Conservation (phyloP, 805 yeast genomes). For the Saccharomycopsis fermentans region DNA sequence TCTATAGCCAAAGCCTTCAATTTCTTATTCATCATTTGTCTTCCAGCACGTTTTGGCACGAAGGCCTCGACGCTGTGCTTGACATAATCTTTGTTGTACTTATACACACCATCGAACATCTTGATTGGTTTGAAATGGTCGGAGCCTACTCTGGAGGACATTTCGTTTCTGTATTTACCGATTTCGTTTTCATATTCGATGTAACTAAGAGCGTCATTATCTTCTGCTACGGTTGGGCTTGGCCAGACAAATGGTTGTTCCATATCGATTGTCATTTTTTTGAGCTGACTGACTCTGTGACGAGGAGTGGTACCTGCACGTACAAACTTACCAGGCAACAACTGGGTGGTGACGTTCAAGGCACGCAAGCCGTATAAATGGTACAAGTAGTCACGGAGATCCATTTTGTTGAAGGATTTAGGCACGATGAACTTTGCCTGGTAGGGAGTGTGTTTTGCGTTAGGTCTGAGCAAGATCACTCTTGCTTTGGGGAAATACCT, state of each 20-base stretch:
- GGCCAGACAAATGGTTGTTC: conserved; percentile 97
- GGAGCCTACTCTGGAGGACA: conserved; percentile 45
- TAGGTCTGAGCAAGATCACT: conserved; percentile 72
- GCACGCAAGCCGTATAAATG: conserved; percentile 87
- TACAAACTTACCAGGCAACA: conserved; percentile 60
- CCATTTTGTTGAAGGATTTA: conserved; percentile 84
- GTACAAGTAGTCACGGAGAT: conserved; percentile 86
- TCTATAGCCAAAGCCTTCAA: conserved; percentile 25
- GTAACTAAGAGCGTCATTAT: conserved; percentile 29
- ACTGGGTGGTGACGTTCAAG: conserved; percentile 75
- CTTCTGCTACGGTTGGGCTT: conserved; percentile 31
- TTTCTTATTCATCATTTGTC: conserved; percentile 30
- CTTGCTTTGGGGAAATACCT: conserved; percentile 82
- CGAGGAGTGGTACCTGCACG: conserved; percentile 51
- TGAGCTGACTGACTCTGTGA: conserved; percentile 67
- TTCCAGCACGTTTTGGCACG: conserved; percentile 40
- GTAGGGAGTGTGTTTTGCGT: conserved; percentile 94
- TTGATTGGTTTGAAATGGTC: conserved; percentile 57
- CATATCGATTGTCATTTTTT: conserved; percentile 96
- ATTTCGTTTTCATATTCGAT: conserved; percentile 36
- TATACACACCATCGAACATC: conserved; percentile 64
- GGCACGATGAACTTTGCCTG: conserved; percentile 97
- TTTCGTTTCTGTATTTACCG: conserved; percentile 41
- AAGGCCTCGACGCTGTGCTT: conserved; percentile 56
- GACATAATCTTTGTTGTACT: conserved; percentile 20